Evolutionary conservation across 495 filamentous ascomycete genomes (phyloP), one percentile per base, ranked within the genome.

Genomic region (Penicillium silybi): DNA sequence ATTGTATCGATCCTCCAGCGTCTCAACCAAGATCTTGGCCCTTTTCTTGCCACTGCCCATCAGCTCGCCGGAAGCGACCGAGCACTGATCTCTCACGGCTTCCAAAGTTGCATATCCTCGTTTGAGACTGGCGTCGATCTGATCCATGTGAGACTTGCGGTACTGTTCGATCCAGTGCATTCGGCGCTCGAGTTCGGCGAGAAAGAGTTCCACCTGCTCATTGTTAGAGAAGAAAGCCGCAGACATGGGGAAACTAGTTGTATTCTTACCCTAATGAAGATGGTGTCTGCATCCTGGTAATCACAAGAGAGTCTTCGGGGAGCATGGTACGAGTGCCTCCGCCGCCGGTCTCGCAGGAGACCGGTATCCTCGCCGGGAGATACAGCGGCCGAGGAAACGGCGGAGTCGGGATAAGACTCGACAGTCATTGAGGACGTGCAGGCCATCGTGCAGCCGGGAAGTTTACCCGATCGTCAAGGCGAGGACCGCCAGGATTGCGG

Each of bases 131-230:
- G 87, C 72, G 65, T 97, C 93, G 50, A 96, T 75, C 38, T 85
- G 88, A 34, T 88, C 68, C 62, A 96, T 77, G 49, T 86, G 88
- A 18, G 90, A 72, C 51, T 93, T 90, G 35, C 88, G 86, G 53
- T 93, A 97, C 54, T 82, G 80, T 70, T 97, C 95, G 40, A 97
- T 83, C 76, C 88, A 88, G 60, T 92, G 90, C 20, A 97, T 72
- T 41, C 91, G 82, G 59, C 85, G 79, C 67, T 95, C 90, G 41
- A 99, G 76, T 63, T 97, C 89, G 20, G 85, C 80, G 19, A 99
- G 79, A 70, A 97, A 96, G 19, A 90, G 77, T 68, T 97, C 92
- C 47, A 95, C 86, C 87, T 91, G 54, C 41, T 39, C 39, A 50
- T 34, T 16, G 50, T 68, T 56, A 65, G 48, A 46, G 9, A 10